Evolutionary conservation across 805 yeast species (phyloP).

Genomic region (Ogataea henricii): DNA sequence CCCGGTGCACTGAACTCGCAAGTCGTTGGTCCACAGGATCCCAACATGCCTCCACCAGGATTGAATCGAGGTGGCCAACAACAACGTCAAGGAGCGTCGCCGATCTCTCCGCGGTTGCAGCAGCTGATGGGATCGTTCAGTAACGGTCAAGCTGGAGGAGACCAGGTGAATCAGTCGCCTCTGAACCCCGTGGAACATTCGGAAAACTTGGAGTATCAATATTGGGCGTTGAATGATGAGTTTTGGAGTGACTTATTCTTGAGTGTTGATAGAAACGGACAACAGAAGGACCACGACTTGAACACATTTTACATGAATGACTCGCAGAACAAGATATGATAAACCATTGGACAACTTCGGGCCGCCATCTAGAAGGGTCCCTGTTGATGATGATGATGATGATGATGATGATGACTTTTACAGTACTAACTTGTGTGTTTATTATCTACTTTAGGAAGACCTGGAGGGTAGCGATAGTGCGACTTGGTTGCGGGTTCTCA

Average conservation of each 20-base stretch:
- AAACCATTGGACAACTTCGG: neutral
- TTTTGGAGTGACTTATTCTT: slow-evolving; percentile 64
- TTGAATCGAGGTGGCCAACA: no score
- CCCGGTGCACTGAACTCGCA: neutral
- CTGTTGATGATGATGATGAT: no score
- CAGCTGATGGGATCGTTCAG: slow-evolving; percentile 10
- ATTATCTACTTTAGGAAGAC: no score
- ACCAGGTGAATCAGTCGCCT: slow-evolving; percentile 5
- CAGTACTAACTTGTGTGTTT: no score
- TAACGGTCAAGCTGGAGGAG: slow-evolving; percentile 2
- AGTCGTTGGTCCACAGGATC: neutral
- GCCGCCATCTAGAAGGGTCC: no score
- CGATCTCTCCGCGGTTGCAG: slow-evolving; percentile 10
- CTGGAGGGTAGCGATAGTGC: no score
- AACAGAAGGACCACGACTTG: slow-evolving; percentile 17
- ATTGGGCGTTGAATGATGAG: slow-evolving; percentile 63
- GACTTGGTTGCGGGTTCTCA: no score
- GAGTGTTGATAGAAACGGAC: slow-evolving; percentile 22
- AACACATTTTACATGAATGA: slow-evolving; percentile 16
- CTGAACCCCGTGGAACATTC: slow-evolving; percentile 17
- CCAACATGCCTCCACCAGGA: slow-evolving; percentile 4
- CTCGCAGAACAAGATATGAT: slow-evolving; percentile 12
- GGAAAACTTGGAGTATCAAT: slow-evolving; percentile 47
- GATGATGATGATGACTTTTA: no score
- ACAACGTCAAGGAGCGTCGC: slow-evolving; percentile 2